These are phyloP conservation scores for Neurospora africana DNA, from an alignment of 495 filamentous ascomycete species.

Conservation along the genomic window DNA sequence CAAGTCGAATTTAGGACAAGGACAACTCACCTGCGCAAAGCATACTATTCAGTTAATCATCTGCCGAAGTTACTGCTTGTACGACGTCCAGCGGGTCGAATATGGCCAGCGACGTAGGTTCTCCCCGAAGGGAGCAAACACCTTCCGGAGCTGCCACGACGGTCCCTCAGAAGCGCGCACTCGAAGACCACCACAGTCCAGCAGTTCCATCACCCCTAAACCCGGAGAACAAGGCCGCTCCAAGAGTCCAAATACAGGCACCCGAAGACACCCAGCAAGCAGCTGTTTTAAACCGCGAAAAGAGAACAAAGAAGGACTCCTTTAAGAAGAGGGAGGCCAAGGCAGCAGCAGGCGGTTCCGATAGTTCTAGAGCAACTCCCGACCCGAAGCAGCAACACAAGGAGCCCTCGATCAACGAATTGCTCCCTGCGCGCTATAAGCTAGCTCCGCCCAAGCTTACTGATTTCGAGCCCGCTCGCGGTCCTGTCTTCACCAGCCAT, in stretches of 20 bases:
- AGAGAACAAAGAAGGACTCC: conserved; percentile 56
- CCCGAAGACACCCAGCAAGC: conserved; percentile 30
- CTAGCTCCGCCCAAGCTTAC: conserved; percentile 45
- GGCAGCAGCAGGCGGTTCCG: conserved; percentile 32
- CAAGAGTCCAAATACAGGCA: conserved; percentile 20
- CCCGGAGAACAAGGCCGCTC: conserved; percentile 33
- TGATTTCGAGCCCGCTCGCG: conserved; percentile 48
- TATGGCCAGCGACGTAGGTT: conserved; percentile 29
- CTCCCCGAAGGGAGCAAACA: conserved; percentile 32
- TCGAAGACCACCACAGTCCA: conserved; percentile 44
- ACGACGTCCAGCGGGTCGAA: not conserved
- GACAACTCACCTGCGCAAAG: not conserved
- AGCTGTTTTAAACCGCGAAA: conserved; percentile 32
- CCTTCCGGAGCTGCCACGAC: conserved; percentile 31
- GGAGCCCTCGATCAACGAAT: conserved; percentile 30
- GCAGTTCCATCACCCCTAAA: conserved; percentile 54
- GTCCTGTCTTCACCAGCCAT: conserved; percentile 42
- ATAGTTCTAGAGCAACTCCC: conserved; percentile 43
- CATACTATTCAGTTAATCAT: not conserved
- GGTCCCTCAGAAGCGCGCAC: conserved; percentile 49
- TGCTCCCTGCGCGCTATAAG: conserved; percentile 46
- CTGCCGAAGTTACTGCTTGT: not conserved
- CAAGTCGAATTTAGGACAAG: not conserved
- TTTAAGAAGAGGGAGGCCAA: conserved; percentile 72
- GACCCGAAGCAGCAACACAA: conserved; percentile 46